Evolutionary conservation across 139 green algal species (phyloP).

Genomic region (Astrephomene gubernaculifera): DNA sequence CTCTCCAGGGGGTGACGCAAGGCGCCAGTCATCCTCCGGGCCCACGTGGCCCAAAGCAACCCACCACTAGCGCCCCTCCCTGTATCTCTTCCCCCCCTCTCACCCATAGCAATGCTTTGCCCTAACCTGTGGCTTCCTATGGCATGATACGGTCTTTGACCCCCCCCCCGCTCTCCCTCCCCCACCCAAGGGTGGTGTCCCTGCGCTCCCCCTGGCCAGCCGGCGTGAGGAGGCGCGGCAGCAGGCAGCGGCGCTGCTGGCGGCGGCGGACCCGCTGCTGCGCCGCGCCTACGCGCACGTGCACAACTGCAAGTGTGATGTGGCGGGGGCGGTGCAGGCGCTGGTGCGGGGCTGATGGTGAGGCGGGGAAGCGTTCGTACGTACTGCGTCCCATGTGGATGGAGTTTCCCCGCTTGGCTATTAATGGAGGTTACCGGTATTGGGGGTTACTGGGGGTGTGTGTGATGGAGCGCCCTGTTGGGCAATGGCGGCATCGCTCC

Average conservation of each 20-base stretch:
- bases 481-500: too few species aligned
- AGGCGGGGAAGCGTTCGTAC: too few species aligned
- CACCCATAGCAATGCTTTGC: background rate
- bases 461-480: background rate
- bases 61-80: background rate
- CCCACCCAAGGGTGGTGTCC: background rate
- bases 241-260: background rate
- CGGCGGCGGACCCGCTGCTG: slow-evolving; percentile 14
- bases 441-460: too few species aligned
- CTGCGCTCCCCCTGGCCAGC: background rate
- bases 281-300: slow-evolving; percentile 50
- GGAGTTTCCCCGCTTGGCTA: too few species aligned
- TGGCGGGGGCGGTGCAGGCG: background rate
- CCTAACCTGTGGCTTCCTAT: background rate
- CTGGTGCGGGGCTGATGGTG: background rate
- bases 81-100: background rate
- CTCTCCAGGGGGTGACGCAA: too few species aligned
- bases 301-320: slow-evolving; percentile 58
- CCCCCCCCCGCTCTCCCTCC: too few species aligned
- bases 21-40: too few species aligned
- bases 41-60: too few species aligned
- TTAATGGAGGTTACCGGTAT: too few species aligned
- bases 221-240: background rate
- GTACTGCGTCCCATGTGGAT: background rate
- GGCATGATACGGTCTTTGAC: too few species aligned